Percentiles rank a stretch among this genome's conserved stretches.
Evolutionary conservation across 306 rosid species (phyloP).

Genomic region (Vigna reflexopilosa): DNA sequence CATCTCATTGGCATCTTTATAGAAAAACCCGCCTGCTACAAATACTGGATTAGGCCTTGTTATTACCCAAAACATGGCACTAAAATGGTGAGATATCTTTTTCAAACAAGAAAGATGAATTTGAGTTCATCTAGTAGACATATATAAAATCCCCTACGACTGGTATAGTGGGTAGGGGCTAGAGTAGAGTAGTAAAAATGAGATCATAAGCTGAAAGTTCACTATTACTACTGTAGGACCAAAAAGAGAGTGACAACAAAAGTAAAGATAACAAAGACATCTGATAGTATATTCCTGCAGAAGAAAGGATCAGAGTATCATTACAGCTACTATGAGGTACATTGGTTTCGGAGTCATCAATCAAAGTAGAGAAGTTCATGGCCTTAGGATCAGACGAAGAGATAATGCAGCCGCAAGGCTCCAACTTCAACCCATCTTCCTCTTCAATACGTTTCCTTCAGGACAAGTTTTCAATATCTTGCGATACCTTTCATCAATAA

Average conservation of each 20-base stretch:
- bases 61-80: not conserved
- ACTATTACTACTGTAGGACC: not conserved
- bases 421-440: not conserved
- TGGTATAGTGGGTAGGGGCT: not conserved
- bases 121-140: not conserved
- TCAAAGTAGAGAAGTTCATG: not conserved
- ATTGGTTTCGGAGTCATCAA: not conserved
- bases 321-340: not conserved
- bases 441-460: not conserved
- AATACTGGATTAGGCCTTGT: not conserved
- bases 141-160: not conserved
- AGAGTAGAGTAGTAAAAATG: not conserved
- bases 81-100: constrained; percentile 3
- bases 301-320: not conserved
- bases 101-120: constrained; percentile 7
- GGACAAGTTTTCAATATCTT: not conserved
- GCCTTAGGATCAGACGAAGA: constrained; percentile 1
- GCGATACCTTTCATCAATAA: not conserved
- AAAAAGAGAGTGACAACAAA: not conserved
- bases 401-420: not conserved
- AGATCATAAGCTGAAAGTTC: not conserved
- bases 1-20: not conserved
- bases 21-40: not conserved
- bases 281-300: not conserved
- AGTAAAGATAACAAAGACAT: not conserved